Evolutionary conservation across 306 rosid species (phyloP), one percentile per base, ranked within the genome.

Genomic region (Cucurbita maxima): DNA sequence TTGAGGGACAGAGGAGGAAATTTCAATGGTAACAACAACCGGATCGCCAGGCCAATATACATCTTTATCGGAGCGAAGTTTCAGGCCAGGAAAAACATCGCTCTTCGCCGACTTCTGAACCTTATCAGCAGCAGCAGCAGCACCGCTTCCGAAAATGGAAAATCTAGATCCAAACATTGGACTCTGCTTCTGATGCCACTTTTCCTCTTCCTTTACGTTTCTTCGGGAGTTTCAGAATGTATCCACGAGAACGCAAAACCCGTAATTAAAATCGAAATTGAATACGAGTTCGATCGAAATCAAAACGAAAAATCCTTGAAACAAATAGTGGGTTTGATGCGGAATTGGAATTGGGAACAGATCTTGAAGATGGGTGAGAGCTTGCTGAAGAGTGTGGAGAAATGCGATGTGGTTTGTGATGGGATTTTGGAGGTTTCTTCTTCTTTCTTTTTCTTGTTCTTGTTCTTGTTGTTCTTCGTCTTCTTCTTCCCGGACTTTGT

Each of bases 31-130:
- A 57, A 91, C 77, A 50, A 89, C 62, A 50, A 95, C 83, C 14
- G 88, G 90, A 82, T 95, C 99, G 75, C 96, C 99, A 22, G 99
- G 96, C 61, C 96, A 63, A 62, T 95, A 95, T 34, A 95, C 96
- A 43, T 86, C 92, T 71, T 79, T 88, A 74, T 95, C 97, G 6
- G 91, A 79, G 40, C 86, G 91, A 52, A 95, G 78, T 78, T 91
- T 91, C 61, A 95, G 67, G 71, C 83, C 74, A 4, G 92, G 91
- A 34, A 66, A 37, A 38, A 80, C 50, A 18, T 82, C 83, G 45
- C 77, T 68, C 73, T 74, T 79, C 1, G 71, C 19, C 10, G 87
- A 37, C 70, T 59, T 71, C 20, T 81, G 77, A 44, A 15, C 73
- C 56, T 52, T 48, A 63, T 61, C 53, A 30, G 52, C 34, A 30